Evolutionary conservation across 1,284 basidiomycete species (phyloP).

Genomic region (Boletellus deceptivus): DNA sequence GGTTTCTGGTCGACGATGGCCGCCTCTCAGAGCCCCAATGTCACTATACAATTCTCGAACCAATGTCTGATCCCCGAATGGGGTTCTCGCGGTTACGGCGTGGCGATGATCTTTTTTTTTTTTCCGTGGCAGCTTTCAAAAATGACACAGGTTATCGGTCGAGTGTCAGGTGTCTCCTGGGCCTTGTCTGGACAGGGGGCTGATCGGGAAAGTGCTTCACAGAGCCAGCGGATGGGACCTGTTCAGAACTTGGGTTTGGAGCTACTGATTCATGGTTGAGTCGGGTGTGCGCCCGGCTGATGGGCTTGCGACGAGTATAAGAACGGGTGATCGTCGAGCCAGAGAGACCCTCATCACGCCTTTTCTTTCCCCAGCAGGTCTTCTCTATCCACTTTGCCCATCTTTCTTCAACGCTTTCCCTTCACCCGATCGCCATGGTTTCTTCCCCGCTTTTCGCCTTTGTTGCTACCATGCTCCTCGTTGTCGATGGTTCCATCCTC

Average conservation of each 20-base stretch:
- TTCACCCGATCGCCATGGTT: slow-evolving; percentile 13
- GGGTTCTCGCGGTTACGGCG: too few relatives aligned
- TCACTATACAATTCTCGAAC: too few relatives aligned
- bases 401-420: neutral
- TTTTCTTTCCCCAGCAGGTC: too few relatives aligned
- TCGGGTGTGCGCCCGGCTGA: slow-evolving; percentile 13
- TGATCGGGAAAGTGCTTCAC: too few relatives aligned
- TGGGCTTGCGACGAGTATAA: slow-evolving; percentile 17
- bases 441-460: slow-evolving; percentile 13
- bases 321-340: neutral
- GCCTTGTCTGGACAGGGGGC: neutral
- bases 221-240: too few relatives aligned
- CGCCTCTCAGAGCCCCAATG: too few relatives aligned
- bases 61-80: too few relatives aligned
- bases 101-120: too few relatives aligned
- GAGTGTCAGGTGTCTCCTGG: neutral
- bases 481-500: slow-evolving; percentile 12
- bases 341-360: too few relatives aligned
- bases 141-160: too few relatives aligned
- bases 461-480: slow-evolving; percentile 8
- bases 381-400: neutral
- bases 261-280: neutral
- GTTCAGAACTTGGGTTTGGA: neutral
- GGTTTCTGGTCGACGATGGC: too few relatives aligned
- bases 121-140: too few relatives aligned